Evolutionary conservation across 2,329 filamentous ascomycete genomes (phyloP).

Genomic region (Chaetomiaceae sp.): DNA sequence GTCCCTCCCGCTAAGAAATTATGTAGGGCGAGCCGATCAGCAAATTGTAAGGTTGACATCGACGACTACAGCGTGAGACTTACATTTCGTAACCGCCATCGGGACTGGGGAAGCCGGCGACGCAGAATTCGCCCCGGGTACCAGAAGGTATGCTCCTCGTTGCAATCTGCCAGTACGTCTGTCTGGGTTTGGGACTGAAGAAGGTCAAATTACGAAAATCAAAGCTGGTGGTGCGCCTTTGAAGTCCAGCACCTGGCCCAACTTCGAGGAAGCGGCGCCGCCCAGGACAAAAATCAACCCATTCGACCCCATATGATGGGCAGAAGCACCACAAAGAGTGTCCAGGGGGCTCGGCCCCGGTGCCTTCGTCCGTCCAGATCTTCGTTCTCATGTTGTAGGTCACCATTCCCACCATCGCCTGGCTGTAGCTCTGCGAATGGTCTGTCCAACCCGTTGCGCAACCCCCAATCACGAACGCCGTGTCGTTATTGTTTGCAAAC

Average conservation of each 20-base stretch:
- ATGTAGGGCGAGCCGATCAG: no score
- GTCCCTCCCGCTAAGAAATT: slow-evolving; percentile 16
- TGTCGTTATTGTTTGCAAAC: slow-evolving; percentile 4
- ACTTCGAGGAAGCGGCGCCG: background rate
- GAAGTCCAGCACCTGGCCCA: background rate
- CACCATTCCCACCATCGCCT: slow-evolving; percentile 14
- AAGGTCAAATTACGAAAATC: slow-evolving; percentile 14
- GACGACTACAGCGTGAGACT: background rate
- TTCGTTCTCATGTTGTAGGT: slow-evolving; percentile 11
- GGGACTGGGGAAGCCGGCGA: background rate
- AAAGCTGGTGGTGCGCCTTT: background rate
- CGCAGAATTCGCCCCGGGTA: slow-evolving; percentile 7
- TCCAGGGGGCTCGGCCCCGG: slow-evolving; percentile 6
- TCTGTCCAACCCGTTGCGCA: slow-evolving; percentile 8
- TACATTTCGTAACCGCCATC: slow-evolving; percentile 16
- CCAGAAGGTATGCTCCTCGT: slow-evolving; percentile 7
- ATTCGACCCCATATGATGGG: slow-evolving; percentile 10
- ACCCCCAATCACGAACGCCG: slow-evolving; percentile 15
- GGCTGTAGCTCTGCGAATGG: background rate
- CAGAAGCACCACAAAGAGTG: background rate
- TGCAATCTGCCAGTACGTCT: slow-evolving; percentile 10
- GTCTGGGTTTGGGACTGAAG: slow-evolving; percentile 15
- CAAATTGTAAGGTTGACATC: background rate
- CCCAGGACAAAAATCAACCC: slow-evolving; percentile 14
- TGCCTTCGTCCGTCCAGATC: slow-evolving; percentile 6